Evolutionary conservation across 2,329 filamentous ascomycete genomes (phyloP), one percentile per base, ranked within the genome.

Genomic region (Graphium sp.): DNA sequence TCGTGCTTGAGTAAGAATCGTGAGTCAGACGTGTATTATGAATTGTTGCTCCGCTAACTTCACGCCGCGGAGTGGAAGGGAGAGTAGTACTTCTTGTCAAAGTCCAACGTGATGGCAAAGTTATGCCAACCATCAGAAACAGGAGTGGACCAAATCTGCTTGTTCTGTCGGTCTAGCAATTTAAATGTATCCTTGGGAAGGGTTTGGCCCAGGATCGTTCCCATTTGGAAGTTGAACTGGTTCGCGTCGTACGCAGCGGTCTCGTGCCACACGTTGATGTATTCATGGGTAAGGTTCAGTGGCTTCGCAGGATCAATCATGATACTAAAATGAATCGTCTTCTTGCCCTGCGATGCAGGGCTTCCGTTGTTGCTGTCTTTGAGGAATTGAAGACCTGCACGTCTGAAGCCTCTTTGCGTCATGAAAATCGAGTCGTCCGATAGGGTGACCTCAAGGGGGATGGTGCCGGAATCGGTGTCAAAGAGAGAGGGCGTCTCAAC

Each of bases 381-480:
- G 33, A 45, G 41, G 41, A 60, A 52, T 42, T 55, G 53, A 28
- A 60, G 41, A 1, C 56, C 56, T 4, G 49, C 55, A 24, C 56
- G 47, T n/a, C 56, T 49, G 47, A 60, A 60, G 14, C 55, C 56
- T 24, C 49, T 46, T 43, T 60, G 55, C 18, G 37, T 43, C 46
- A 57, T 52, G 45, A 59, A 60, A 42, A 60, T 48, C 42, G 50
- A 55, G 29, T 42, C 33, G 42, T 60, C 56, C 40, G 44, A 47
- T 38, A 60, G 44, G 29, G 54, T 59, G 13, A 58, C 54, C 41
- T 59, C 56, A 34, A 59, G 34, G 2, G 55, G 41, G 35, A 46
- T 41, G 18, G 37, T 45, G 15, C 34, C 45, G 24, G 44, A 41
- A 26, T 35, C 34, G 14, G 13, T 14, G 38, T 60, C 57, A 44